A percentile compares a stretch with the other conserved stretches of the same genome.
Evolutionary conservation across 495 filamentous ascomycete species (phyloP).

Genomic region (Xylaria palmicola): DNA sequence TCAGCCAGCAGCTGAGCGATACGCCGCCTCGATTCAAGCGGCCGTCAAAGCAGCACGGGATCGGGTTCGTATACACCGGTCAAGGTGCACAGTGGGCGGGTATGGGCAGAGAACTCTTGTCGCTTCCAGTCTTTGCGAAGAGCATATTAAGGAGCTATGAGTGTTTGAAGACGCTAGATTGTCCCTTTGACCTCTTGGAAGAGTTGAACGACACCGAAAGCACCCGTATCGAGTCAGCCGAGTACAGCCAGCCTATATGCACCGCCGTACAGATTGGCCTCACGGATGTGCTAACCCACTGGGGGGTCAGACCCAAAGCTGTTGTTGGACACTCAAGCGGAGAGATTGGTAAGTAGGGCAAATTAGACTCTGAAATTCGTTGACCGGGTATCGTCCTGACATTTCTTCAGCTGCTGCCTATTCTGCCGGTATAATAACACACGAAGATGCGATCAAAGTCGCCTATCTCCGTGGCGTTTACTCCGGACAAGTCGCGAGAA

Average conservation of each 20-base stretch:
- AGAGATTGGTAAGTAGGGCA: conserved; percentile 55
- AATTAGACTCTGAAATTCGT: conserved; percentile 46
- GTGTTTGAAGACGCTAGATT: conserved; percentile 9
- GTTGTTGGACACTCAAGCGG: conserved; percentile 65
- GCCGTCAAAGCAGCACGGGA: conserved; percentile 8
- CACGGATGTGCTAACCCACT: conserved; percentile 44
- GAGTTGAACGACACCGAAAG: conserved; percentile 2
- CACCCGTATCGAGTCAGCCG: neutral
- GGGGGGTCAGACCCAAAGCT: conserved; percentile 45
- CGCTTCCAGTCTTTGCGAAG: conserved; percentile 15
- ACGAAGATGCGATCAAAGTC: conserved; percentile 51
- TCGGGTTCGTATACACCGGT: conserved; percentile 26
- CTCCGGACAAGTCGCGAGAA: conserved; percentile 19
- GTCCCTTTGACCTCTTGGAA: conserved; percentile 8
- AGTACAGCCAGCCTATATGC: conserved; percentile 36
- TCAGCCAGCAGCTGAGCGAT: conserved; percentile 8
- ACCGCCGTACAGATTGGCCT: conserved; percentile 43
- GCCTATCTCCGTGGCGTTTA: conserved; percentile 32
- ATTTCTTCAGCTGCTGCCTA: conserved; percentile 21
- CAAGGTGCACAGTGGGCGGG: conserved; percentile 39
- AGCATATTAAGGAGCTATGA: conserved; percentile 18
- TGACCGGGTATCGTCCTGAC: neutral
- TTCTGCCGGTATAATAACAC: conserved; percentile 26
- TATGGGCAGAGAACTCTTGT: conserved; percentile 42
- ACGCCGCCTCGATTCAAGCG: conserved; percentile 9